Conservation (phyloP, 441 rosid species). For the Rhodomyrtus psidioides region DNA sequence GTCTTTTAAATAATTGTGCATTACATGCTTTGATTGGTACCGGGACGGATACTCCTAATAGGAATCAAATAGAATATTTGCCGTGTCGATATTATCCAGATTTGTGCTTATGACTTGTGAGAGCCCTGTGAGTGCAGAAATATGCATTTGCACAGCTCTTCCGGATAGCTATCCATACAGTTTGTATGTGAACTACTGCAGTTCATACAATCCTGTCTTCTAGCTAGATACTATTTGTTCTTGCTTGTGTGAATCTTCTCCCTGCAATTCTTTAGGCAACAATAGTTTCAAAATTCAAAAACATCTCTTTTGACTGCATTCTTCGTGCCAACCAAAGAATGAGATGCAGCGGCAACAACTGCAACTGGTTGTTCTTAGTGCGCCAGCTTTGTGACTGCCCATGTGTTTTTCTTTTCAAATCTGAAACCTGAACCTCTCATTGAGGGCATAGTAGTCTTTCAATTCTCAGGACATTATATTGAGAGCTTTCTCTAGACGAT, state of each 20-base stretch:
- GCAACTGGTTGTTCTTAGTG: slow-evolving; percentile 28
- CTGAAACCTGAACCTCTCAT: background rate
- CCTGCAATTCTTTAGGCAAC: background rate
- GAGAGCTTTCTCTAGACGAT: background rate
- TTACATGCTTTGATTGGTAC: background rate
- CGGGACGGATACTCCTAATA: background rate
- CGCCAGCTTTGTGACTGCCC: background rate
- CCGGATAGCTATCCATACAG: background rate
- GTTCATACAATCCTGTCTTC: background rate
- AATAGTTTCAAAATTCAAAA: background rate
- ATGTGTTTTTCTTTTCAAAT: background rate
- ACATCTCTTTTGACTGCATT: slow-evolving; percentile 6
- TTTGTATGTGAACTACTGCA: background rate
- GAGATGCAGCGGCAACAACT: slow-evolving; percentile 33
- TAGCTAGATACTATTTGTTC: background rate
- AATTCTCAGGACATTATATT: background rate
- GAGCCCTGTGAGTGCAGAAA: background rate
- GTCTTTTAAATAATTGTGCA: background rate
- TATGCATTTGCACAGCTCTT: background rate
- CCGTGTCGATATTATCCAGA: background rate
- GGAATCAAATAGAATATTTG: background rate
- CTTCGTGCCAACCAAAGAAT: slow-evolving; percentile 54
- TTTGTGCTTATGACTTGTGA: background rate
- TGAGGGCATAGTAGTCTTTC: background rate
- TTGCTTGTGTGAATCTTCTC: background rate